These are phyloP conservation scores for Lepiota brunneoincarnata DNA, from an alignment of 768 basidiomycete species.

Conservation along the genomic window DNA sequence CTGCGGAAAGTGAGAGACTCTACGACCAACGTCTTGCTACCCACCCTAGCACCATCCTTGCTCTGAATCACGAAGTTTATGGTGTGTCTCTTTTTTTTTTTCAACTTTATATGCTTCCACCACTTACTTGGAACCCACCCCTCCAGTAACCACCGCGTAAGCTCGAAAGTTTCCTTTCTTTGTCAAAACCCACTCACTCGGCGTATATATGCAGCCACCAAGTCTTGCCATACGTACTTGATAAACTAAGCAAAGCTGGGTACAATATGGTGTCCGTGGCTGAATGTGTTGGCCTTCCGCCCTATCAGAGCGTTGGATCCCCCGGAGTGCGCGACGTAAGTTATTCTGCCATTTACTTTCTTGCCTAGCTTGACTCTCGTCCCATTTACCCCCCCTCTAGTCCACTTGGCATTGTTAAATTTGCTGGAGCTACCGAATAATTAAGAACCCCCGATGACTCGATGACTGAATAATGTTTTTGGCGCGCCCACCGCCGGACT, in stretches of 20 bases:
- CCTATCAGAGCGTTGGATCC: slow-evolving; percentile 32
- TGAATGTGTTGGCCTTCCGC: slow-evolving; percentile 34
- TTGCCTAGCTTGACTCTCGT: slow-evolving; percentile 5
- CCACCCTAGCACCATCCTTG: slow-evolving; percentile 33
- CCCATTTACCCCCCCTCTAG: slow-evolving; percentile 12
- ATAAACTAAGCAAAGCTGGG: slow-evolving; percentile 32
- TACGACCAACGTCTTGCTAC: slow-evolving; percentile 26
- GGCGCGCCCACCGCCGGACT: not conserved
- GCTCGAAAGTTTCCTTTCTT: slow-evolving; percentile 6
- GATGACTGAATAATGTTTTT: not conserved
- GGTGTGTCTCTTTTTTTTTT: slow-evolving; percentile 19
- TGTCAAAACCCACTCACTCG: not conserved
- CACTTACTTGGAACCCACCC: not conserved
- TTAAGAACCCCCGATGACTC: too few relatives aligned
- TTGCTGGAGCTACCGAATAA: not conserved
- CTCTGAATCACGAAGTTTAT: slow-evolving; percentile 41
- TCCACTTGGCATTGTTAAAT: slow-evolving; percentile 27
- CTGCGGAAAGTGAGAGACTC: slow-evolving; percentile 25
- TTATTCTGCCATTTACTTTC: not conserved
- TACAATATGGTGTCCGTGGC: slow-evolving; percentile 41
- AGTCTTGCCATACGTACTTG: slow-evolving; percentile 36
- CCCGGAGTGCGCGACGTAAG: slow-evolving; percentile 32
- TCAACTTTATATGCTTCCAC: not conserved
- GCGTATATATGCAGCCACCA: slow-evolving; percentile 22
- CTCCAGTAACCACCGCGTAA: slow-evolving; percentile 35